phyloP scores from a whole-genome alignment of 2,329 filamentous ascomycete genomes.

The Diaporthe vexans region DNA sequence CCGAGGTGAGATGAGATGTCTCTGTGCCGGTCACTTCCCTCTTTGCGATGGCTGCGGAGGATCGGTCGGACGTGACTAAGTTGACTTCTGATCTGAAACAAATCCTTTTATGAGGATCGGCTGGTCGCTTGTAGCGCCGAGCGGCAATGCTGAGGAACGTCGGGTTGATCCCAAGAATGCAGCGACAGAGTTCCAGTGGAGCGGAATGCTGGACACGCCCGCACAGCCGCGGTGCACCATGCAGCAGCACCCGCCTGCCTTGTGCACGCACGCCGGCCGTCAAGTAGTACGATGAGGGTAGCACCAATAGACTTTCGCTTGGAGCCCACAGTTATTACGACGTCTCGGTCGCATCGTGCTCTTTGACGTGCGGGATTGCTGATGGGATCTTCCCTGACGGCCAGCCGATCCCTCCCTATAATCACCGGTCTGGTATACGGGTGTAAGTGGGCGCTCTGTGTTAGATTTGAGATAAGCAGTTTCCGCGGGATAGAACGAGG shows the following conservation, averaged over 20 bases:
- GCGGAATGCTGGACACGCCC: constrained; percentile 26
- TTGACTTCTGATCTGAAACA: constrained; percentile 40
- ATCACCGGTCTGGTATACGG: constrained; percentile 19
- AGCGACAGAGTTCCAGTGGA: constrained; percentile 22
- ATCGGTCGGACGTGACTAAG: constrained; percentile 35
- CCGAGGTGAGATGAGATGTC: constrained; percentile 37
- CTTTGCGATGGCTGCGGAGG: constrained; percentile 26
- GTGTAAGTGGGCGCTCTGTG: constrained; percentile 26
- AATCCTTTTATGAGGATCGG: constrained; percentile 39
- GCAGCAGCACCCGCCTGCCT: constrained; percentile 15
- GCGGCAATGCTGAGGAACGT: constrained; percentile 21
- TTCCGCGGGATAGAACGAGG: background rate
- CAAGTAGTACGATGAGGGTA: background rate
- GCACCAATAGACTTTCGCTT: constrained; percentile 22
- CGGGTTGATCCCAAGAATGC: constrained; percentile 28
- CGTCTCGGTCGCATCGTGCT: constrained; percentile 29
- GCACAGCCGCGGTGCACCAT: constrained; percentile 16
- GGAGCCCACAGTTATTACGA: constrained; percentile 22
- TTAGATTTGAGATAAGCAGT: constrained; percentile 33
- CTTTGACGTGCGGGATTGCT: constrained; percentile 40
- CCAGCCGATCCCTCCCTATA: constrained; percentile 35
- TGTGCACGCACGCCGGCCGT: background rate
- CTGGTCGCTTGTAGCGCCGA: constrained; percentile 34
- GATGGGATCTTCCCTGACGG: constrained; percentile 40
- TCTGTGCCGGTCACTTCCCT: constrained; percentile 23